A percentile compares a stretch with the other conserved stretches of the same genome.
phyloP scores from a whole-genome alignment of 176 grass and related monocot genomes.

The Saccharum spontaneum region DNA sequence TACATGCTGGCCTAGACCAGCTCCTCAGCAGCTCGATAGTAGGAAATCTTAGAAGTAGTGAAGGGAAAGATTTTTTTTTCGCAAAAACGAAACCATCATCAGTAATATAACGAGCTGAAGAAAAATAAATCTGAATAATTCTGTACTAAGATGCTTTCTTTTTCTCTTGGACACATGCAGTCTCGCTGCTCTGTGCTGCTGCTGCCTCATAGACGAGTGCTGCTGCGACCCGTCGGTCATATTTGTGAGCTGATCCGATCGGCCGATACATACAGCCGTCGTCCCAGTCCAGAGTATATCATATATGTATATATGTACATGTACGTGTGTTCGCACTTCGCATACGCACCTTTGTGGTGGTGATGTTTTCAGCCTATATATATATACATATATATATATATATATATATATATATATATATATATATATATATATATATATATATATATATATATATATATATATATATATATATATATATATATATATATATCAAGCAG shows the following conservation, averaged over 20 bases:
- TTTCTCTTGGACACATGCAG: slow-evolving; percentile 3
- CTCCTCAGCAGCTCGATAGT: too few relatives aligned
- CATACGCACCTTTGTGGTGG: not conserved
- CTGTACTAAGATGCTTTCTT: not conserved
- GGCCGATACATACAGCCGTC: not conserved
- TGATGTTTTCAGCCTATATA: not conserved
- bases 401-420: too few relatives aligned
- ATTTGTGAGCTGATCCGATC: slow-evolving; percentile 34
- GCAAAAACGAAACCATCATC: not conserved
- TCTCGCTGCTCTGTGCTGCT: slow-evolving; percentile 67
- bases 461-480: too few relatives aligned
- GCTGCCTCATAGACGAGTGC: slow-evolving; percentile 74
- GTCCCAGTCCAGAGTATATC: not conserved
- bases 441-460: too few relatives aligned
- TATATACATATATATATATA: too few relatives aligned
- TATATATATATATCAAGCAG: too few relatives aligned
- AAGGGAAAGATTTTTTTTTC: too few relatives aligned
- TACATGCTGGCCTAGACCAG: too few relatives aligned
- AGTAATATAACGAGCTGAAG: not conserved
- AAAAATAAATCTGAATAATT: not conserved
- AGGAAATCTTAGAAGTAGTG: not conserved
- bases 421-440: too few relatives aligned
- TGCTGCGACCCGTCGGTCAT: slow-evolving; percentile 70
- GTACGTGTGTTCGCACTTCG: not conserved
- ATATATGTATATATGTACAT: too few relatives aligned